Base-by-base conservation (phyloP, 345 rosid species). In the Syzygium grande region DNA sequence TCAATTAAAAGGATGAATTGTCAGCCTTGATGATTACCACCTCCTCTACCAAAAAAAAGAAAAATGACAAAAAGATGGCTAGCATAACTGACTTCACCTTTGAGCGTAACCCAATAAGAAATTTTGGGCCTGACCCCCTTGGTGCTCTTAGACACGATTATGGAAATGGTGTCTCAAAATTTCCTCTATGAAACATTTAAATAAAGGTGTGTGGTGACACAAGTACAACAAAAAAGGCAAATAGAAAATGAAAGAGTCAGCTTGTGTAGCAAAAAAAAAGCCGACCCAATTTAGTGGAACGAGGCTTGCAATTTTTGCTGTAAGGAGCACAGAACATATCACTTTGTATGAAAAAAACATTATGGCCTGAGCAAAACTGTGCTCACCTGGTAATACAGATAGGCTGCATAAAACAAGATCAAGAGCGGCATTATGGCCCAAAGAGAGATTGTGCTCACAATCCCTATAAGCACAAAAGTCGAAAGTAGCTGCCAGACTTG, bases 351-450 rank as follows among this genome's bases (percentile, higher is more conserved):
- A 30, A 19, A 65, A 65, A 65, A 30, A 16, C 22, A 65, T 30
- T 65, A 19, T 16, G 78, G 43, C 23, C 78, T 9, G 11, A 10
- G 51, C 14, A 51, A 46, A 53, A 29, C 55, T 87, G 84, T 41
- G 87, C 73, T 63, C 90, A 96, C 99, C 99, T 98, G 99, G 88
- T 98, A 96, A 90, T 98, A 98, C 80, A 96, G 92, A 88, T 98
- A 98, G 68, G 98, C 95, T 51, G 97, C 96, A 91, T 95, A 96
- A 92, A 96, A 98, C 90, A 98, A 88, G 90, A 96, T 93, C 89
- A 95, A 91, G 85, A 95, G 96, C 22, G 99, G 99, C 99, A 95
- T 91, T 90, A 95, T 94, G 58, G 95, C 97, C 99, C 99, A 98
- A 89, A 98, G 88, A 80, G 99, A 98, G 89, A 96, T 92, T 53